These are phyloP conservation scores for Aspergillus calidoustus DNA, from an alignment of 2,329 filamentous ascomycete species.

Conservation along the genomic window DNA sequence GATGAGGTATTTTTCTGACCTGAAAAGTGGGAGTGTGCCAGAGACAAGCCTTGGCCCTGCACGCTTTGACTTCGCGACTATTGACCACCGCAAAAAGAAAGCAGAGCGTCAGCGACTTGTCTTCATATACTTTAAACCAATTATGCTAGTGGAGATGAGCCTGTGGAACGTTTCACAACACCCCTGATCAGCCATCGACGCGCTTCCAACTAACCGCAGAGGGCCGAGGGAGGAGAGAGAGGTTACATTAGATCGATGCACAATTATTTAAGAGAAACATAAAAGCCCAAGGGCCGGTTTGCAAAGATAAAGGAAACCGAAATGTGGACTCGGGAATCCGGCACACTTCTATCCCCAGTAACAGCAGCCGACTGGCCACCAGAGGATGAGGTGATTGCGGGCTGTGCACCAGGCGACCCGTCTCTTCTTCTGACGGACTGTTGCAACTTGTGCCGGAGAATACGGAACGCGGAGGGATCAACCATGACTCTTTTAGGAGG, in stretches of 20 bases:
- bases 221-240: background rate
- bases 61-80: background rate
- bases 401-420: constrained; percentile 15
- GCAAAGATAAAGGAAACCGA: too few species aligned
- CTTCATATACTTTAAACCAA: constrained; percentile 32
- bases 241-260: background rate
- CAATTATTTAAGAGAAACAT: too few species aligned
- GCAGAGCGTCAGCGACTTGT: constrained; percentile 7
- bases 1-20: background rate
- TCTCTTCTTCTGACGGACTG: background rate
- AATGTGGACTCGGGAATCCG: too few species aligned
- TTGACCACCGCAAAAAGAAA: constrained; percentile 1
- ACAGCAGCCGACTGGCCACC: too few species aligned
- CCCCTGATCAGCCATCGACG: background rate
- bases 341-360: too few species aligned
- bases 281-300: too few species aligned
- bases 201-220: too few species aligned
- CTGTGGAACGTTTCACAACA: constrained; percentile 42
- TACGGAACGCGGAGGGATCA: background rate
- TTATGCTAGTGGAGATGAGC: constrained; percentile 45
- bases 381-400: constrained; percentile 1
- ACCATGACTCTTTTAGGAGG: constrained; percentile 12
- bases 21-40: too few species aligned
- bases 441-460: too few species aligned
- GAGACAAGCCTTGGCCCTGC: background rate